Evolutionary conservation across 768 basidiomycete genomes (phyloP), one percentile per base, ranked within the genome.

Genomic region (Tylopilus balloui): DNA sequence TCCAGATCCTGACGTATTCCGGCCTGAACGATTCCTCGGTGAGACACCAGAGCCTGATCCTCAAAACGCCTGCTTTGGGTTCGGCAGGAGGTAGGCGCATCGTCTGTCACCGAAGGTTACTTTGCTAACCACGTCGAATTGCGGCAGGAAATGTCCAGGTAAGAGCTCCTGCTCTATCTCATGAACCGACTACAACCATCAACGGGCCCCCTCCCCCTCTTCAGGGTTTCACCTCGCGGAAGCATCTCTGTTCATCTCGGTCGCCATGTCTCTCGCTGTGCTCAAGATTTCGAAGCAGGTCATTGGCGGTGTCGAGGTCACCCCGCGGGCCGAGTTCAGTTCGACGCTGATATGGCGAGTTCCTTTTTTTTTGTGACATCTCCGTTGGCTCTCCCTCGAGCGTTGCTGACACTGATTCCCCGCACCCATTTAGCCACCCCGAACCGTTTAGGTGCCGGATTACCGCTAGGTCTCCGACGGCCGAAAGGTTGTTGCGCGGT

Each of bases 381-480:
- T 8, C 10, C 14, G 1, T 0, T 4, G n/a, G n/a, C n/a, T n/a
- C 9, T 6, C n/a, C 15, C 4, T 8, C 19, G 10, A 9, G 10
- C 8, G 10, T 28, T 9, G 17, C 2, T 40, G 38, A 36, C 25
- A 13, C 15, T 13, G 15, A 5, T 36, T 24, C 11, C 2, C 24
- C 15, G 14, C 35, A 38, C 13, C 3, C 12, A 0, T 3, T 1
- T 38, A 64, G 62, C 11, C 81, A 81, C 55, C 79, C 77, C 1
- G 75, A 72, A 53, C 76, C 80, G 19, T 83, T 80, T 62, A 74
- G 70, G 53, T 83, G 77, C 61, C 61, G 64, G n/a, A 75, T 84
- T 54, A 74, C 64, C 40, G 77, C 79, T 13, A 74, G 80, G 40
- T 80, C 77, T 7, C 68, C 75, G 41, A 71, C 65, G 47, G 73